Evolutionary conservation across 441 rosid species (phyloP), one percentile per base, ranked within the genome.

Genomic region (Syzygium syzygioides): DNA sequence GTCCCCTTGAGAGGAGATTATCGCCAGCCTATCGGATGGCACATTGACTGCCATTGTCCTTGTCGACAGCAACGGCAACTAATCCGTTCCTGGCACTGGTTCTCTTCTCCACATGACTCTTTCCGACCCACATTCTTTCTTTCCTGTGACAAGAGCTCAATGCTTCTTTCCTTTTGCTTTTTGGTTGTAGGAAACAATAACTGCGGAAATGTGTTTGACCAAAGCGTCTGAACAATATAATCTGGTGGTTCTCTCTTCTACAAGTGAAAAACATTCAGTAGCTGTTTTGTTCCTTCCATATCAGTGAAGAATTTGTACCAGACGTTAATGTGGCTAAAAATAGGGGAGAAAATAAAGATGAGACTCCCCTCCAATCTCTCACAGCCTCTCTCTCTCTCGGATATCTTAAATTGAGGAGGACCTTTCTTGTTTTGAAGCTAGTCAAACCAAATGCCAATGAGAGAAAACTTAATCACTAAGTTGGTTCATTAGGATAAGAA

Each of bases 11-110:
- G 86, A 95, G 94, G 79, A 97, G 93, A 92, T 96, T 91, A 17
- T 98, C 98, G 30, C 92, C 92, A 7, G 96, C 94, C 99, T 98
- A 98, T 94, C 90, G 94, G 64, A 98, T 89, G 88, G 98, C 98
- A 92, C 86, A 41, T 92, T 93, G 97, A 92, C 99, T 95, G 45
- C 91, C 93, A 91, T 95, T 97, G 90, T 96, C 99, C 90, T 90
- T 95, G 92, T 96, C 96, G 4, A 97, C 88, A 0, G 99, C 99
- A 18, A 98, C 95, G 4, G 96, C 99, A 0, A 95, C 94, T 85
- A 97, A 32, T 45, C 96, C 97, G 45, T 93, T 92, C 57, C 94
- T 93, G 41, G 57, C 79, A 79, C 89, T 88, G 84, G 84, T 79
- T 79, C 91, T 95, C 92, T 88, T 91, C 23, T 45, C n/a, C 48